Evolutionary conservation across 805 yeast genomes (phyloP), one percentile per base, ranked within the genome.

Genomic region (Candida vaughaniae): DNA sequence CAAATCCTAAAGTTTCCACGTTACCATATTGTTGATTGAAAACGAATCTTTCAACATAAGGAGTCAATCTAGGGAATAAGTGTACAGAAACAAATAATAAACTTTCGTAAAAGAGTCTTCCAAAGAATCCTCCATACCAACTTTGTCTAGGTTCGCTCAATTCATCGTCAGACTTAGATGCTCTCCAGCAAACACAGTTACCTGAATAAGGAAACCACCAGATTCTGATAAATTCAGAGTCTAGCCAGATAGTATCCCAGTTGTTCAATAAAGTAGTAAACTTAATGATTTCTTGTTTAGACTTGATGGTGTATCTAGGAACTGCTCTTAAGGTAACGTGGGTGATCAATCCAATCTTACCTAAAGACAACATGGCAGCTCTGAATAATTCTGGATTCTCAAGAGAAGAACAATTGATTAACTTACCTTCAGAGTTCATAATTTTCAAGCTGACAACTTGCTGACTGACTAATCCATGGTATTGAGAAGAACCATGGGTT

Each of bases 171-270:
- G 95, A 78, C 55, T 87, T 87, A 16, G 77, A 65, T 25, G 95
- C 98, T 55, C 95, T 77, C 97, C 98, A 91, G 33, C 89, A 67
- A 22, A 89, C 80, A 67, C 95, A 86, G 53, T 83, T 83, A 35
- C 78, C 77, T 12, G 93, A 73, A 60, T 91, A 93, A 1, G 99
- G 98, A 61, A 85, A 93, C 98, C 98, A 93, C 97, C 98, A 91
- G 33, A 89, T 78, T 46, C 98, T 78, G 31, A 89, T 83, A 54
- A 80, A 91, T 63, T 91, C 99, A n/a, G 88, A 75, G 31, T 87
- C 80, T 3, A 85, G 77, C 95, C 97, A 91, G 30, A 91, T 61
- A 10, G 71, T 69, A 47, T 84, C 87, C 88, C 95, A 88, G 42
- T 78, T 69, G 10, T 69, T 64, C 48, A 91, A 61, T 16, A 91